Evolutionary conservation across 2,329 filamentous ascomycete species (phyloP).

Genomic region (Alternaria ventricosa): DNA sequence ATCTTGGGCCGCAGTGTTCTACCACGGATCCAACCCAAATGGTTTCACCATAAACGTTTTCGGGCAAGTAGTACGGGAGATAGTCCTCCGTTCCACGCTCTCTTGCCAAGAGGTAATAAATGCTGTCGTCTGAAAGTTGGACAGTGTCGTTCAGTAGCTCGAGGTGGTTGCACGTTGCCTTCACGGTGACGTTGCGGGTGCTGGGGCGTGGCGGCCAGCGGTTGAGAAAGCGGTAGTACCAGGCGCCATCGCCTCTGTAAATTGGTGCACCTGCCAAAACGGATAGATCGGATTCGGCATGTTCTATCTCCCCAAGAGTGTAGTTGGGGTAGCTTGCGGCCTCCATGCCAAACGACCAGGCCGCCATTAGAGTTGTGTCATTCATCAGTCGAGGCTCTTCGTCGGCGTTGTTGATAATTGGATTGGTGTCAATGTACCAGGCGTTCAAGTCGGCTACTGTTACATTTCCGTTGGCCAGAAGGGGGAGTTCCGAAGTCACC

Average conservation of each 20-base stretch:
- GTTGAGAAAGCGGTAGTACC: conserved; percentile 43
- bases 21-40: conserved; percentile 32
- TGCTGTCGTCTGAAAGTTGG: neutral
- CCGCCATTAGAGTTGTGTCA: no score
- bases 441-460: conserved; percentile 31
- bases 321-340: conserved; percentile 29
- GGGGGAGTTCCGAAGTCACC: conserved; percentile 34
- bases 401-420: no score
- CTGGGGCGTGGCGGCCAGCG: conserved; percentile 19
- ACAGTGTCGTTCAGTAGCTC: conserved; percentile 12
- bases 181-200: no score
- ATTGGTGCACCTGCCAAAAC: conserved; percentile 32
- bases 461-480: conserved; percentile 37
- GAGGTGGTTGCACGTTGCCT: neutral
- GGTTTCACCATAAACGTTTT: conserved; percentile 25
- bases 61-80: conserved; percentile 19
- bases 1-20: conserved; percentile 36
- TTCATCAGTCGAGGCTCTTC: no score
- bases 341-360: conserved; percentile 32
- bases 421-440: conserved; percentile 25
- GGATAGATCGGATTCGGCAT: conserved; percentile 20
- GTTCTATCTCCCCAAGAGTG: no score
- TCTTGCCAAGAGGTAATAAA: conserved; percentile 23
- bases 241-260: conserved; percentile 28
- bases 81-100: conserved; percentile 18